Base-by-base conservation (phyloP, 1,284 basidiomycete species). In the Pterula multifida region DNA sequence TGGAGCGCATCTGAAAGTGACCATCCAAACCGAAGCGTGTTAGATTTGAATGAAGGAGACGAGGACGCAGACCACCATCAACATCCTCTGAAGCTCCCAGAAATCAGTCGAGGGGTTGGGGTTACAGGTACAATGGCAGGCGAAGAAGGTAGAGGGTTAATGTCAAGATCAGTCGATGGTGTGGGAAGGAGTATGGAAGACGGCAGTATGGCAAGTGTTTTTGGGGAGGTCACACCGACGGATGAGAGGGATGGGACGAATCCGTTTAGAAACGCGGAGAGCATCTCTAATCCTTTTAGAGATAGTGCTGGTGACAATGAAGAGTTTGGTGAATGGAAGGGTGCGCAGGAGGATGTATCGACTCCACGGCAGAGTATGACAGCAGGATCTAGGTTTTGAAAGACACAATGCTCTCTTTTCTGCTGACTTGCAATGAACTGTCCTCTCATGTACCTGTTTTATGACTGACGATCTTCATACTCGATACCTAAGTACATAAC, bases 1-100 rank as follows among this genome's bases (percentile, higher is more conserved):
- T 32, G 28, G 28, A 6, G 6, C 28, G 28, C 28, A 6, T 6
- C 28, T 70, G 68, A 19, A 55, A 79, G 32, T 88, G 85, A 83
- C 71, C 78, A 46, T 68, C 87, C 0, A 62, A 64, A 21, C 64
- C 58, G 13, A 62, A 63, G 24, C 65, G 19, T 46, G 4, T 19
- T 26, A 35, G 12, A 36, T 15, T 36, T 47, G n/a, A 53, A 54
- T 39, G 51, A 51, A 3, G 56, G 54, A 15, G 53, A 54, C 26
- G 53, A 53, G 25, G 53, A 56, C 28, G 53, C 55, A 24, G 53
- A 56, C 46, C 53, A 57, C 35, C 56, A 56, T 42, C 55, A 57
- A 23, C 51, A 55, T 39, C 56, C 53, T 11, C 49, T 53, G 19
- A 47, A 49, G n/a, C 47, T 50, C 13, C 45, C 19, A 3, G 48